Evolutionary conservation across 129 eudicot species (phyloP).

Genomic region (Lactuca sativa): DNA sequence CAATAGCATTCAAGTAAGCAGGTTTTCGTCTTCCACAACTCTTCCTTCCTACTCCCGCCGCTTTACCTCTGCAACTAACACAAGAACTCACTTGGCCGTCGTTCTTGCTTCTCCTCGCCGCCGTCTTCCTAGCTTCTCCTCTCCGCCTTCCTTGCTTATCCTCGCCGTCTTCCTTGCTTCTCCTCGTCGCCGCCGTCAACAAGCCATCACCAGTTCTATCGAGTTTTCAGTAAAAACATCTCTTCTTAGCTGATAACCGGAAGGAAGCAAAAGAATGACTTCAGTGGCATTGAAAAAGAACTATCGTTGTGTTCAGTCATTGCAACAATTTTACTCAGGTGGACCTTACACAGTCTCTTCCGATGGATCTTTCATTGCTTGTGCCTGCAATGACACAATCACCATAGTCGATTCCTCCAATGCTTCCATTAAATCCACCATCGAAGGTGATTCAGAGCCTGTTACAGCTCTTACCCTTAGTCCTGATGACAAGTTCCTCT

Average conservation of each 20-base stretch:
- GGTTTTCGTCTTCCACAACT: not conserved
- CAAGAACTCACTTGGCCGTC: not conserved
- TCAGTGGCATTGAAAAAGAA: conserved; percentile 58
- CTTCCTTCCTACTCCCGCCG: not conserved
- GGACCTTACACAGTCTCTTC: conserved; percentile 77
- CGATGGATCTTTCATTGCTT: conserved; percentile 74
- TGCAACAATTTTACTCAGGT: conserved; percentile 85
- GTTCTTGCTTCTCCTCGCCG: no score
- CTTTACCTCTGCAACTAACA: conserved; percentile 1
- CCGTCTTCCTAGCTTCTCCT: no score
- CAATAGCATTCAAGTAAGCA: not conserved
- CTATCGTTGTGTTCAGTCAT: conserved; percentile 53
- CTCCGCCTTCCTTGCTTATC: no score
- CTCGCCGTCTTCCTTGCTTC: no score
- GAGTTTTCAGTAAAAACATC: not conserved
- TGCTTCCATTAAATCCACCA: conserved; percentile 72
- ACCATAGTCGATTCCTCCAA: conserved; percentile 76
- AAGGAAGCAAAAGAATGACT: conserved; percentile 34
- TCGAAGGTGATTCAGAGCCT: conserved; percentile 78
- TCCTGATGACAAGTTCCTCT: conserved; percentile 65
- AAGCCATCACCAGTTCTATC: no score
- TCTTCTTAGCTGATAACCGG: conserved; percentile 4
- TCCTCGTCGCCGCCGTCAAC: no score
- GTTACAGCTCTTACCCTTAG: conserved; percentile 68
- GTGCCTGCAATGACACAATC: conserved; percentile 74